Percentiles rank a stretch among this genome's conserved stretches.
phyloP scores from a whole-genome alignment of 129 eudicot genomes.

The Helichrysum umbraculigerum region DNA sequence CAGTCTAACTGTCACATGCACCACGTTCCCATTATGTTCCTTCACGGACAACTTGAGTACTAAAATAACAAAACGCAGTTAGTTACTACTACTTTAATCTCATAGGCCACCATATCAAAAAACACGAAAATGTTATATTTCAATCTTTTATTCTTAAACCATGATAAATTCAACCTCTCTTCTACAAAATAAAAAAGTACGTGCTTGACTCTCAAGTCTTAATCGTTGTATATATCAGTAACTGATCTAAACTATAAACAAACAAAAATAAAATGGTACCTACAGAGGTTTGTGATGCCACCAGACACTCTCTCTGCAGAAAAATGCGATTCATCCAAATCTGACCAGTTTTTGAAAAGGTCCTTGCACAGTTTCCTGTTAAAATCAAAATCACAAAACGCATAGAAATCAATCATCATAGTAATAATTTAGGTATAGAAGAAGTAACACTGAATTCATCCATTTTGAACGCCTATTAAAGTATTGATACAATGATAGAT shows the following conservation, averaged over 20 bases:
- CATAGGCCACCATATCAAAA: not conserved
- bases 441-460: not conserved
- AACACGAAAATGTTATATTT: not conserved
- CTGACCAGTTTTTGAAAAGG: constrained; percentile 75
- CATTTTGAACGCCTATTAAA: not conserved
- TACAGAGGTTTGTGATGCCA: constrained; percentile 92
- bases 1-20: constrained; percentile 65
- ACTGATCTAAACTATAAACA: not conserved
- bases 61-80: constrained; percentile 34
- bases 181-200: not conserved
- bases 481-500: not conserved
- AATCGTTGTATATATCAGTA: not conserved
- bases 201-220: not conserved
- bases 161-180: not conserved
- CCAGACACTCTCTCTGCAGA: constrained; percentile 82
- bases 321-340: constrained; percentile 69
- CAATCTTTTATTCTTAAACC: constrained; percentile 14
- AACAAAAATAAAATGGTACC: constrained; percentile 29
- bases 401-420: not conserved
- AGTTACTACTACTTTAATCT: constrained; percentile 2
- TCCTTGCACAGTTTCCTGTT: constrained; percentile 82
- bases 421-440: too few relatives aligned
- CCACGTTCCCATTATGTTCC: constrained; percentile 55
- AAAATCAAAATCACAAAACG: constrained; percentile 18
- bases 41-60: constrained; percentile 80